A percentile compares a stretch with the other conserved stretches of the same genome.
Evolutionary conservation across 768 basidiomycete genomes (phyloP).

Genomic region (Trametes gibbosa): DNA sequence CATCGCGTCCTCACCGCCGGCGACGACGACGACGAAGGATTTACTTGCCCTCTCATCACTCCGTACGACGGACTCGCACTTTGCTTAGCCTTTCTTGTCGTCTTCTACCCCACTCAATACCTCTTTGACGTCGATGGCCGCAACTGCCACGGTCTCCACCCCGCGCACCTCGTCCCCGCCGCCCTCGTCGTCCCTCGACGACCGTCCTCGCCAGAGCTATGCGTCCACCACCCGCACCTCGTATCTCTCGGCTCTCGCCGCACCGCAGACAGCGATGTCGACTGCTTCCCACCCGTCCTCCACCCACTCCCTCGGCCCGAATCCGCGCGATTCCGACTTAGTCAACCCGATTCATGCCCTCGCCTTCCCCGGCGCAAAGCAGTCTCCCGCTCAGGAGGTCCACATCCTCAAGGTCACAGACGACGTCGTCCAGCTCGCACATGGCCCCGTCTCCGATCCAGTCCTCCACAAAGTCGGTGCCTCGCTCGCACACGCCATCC

Average conservation of each 20-base stretch:
- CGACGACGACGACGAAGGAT: constrained; percentile 9
- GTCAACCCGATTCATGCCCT: constrained; percentile 36
- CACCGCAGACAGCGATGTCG: background rate
- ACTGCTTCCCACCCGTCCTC: constrained; percentile 36
- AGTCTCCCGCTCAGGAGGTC: constrained; percentile 42
- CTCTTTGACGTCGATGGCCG: too few relatives aligned
- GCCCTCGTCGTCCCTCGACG: background rate
- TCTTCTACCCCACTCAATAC: too few relatives aligned
- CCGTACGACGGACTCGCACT: background rate
- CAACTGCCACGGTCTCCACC: background rate
- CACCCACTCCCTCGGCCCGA: constrained; percentile 29
- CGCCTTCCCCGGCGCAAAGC: constrained; percentile 25
- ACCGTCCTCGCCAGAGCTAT: background rate
- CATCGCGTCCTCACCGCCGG: constrained; percentile 11
- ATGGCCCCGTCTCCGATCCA: constrained; percentile 35
- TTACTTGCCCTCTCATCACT: too few relatives aligned
- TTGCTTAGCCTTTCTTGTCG: background rate
- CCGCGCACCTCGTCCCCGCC: background rate
- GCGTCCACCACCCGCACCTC: constrained; percentile 7
- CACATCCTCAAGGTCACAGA: constrained; percentile 54
- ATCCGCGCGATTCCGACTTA: constrained; percentile 13
- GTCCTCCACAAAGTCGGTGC: constrained; percentile 35
- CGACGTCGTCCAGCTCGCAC: constrained; percentile 44
- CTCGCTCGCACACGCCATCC: constrained; percentile 26
- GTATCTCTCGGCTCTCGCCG: background rate